Conservation (phyloP, 495 filamentous ascomycete species). For the Pseudotulostoma volvatum region DNA sequence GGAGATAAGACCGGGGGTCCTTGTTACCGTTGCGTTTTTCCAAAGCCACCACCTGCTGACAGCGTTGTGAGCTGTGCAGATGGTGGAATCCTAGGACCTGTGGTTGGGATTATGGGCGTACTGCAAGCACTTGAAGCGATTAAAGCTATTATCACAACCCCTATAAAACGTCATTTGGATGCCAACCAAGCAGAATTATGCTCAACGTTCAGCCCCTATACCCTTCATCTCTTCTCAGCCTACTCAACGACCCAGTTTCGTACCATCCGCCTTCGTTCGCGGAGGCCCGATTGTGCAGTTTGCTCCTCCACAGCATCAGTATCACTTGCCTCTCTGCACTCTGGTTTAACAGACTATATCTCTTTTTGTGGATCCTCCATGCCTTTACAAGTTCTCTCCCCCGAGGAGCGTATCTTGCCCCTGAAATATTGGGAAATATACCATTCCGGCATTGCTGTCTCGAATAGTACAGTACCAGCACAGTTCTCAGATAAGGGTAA, state of each 20-base stretch:
- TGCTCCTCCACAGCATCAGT: conserved; percentile 50
- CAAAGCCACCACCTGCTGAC: conserved; percentile 64
- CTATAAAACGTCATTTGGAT: conserved; percentile 3
- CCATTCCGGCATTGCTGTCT: conserved; percentile 9
- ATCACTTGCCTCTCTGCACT: conserved; percentile 40
- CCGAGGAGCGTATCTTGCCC: conserved; percentile 47
- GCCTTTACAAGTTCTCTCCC: conserved; percentile 33
- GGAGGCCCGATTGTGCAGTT: conserved; percentile 51
- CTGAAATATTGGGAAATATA: conserved; percentile 26
- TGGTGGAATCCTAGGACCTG: conserved; percentile 78
- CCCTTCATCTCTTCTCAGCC: conserved; percentile 59
- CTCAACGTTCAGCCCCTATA: conserved; percentile 22
- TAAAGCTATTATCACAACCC: conserved; percentile 46
- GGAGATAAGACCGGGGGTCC: conserved; percentile 43
- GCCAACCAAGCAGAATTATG: background rate
- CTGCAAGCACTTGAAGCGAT: conserved; percentile 81
- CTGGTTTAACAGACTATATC: conserved; percentile 56
- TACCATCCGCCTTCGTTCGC: conserved; percentile 49
- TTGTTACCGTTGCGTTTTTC: conserved; percentile 90
- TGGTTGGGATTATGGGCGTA: conserved; percentile 88
- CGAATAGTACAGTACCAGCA: background rate
- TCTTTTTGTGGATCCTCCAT: conserved; percentile 53
- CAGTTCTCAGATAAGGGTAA: background rate
- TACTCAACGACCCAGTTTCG: conserved; percentile 53
- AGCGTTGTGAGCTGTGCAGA: conserved; percentile 74